Base-by-base conservation (phyloP, 192 early-diverging fungal genomes). In the Backusella morwellensis region DNA sequence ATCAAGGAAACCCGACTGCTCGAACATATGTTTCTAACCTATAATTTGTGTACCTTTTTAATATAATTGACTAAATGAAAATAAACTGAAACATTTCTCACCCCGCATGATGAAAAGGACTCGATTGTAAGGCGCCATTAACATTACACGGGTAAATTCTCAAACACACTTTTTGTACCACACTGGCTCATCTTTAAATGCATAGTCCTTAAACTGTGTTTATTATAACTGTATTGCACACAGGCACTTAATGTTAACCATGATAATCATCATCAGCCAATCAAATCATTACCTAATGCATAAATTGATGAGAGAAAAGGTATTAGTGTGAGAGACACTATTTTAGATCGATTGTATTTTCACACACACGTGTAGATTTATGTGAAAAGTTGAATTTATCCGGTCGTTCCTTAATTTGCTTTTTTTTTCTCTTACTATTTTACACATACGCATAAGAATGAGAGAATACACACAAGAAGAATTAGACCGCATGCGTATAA, bases 401-500 rank as follows among this genome's bases (percentile, higher is more conserved):
- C 23, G 12, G 12, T 11, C 23, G 56, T 63, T 14, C 26, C 56
- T 63, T 26, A 12, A 29, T 63, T 70, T 40, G n/a, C 6, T 35
- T 15, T 35, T 32, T 35, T 19, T 35, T 21, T 35, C 14, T 67
- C 11, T 35, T 67, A 19, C 6, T 29, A 12, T 34, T 32, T 29
- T 29, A 17, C 35, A 36, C 15, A 38, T 11, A 23, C 7, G 29
- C 1, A 19, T 4, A 67, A 69, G 21, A 38, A 70, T 70, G 68
- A 74, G 50, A 41, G 76, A 74, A 69, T 68, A 81, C 17, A 42
- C 67, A 17, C 26, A 47, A 23, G 68, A 75, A 26, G 80, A 81
- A 50, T 66, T 81, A 67, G 72, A 81, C 7, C 35, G 41, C 19
- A 81, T 81, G 80, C 47, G 68, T 23, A 35, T 70, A 9, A 36